A percentile compares a stretch with the other conserved stretches of the same genome.
These are phyloP conservation scores for Coemansia sp. DNA, from an alignment of 192 early-diverging fungal genomes.

Conservation along the genomic window DNA sequence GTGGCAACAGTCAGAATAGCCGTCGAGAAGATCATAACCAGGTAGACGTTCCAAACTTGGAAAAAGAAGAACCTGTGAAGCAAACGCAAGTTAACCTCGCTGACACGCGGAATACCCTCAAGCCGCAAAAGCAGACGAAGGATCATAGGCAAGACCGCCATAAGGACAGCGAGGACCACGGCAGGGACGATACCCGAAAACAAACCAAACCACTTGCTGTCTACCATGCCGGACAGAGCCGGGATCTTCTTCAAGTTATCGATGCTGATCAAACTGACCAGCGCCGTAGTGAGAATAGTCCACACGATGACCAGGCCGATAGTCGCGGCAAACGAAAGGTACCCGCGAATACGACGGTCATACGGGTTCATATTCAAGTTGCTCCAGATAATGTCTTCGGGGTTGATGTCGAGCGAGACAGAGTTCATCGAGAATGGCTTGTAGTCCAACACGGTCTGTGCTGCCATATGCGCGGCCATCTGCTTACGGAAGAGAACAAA, in stretches of 20 bases:
- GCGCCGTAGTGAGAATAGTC: constrained; percentile 68
- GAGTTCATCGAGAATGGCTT: constrained; percentile 69
- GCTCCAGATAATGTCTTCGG: constrained; percentile 84
- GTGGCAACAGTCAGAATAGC: constrained; percentile 60
- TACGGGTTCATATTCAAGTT: constrained; percentile 71
- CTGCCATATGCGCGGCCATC: constrained; percentile 81
- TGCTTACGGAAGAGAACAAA: constrained; percentile 87
- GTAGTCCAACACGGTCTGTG: constrained; percentile 68
- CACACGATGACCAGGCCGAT: constrained; percentile 74
- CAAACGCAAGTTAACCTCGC: constrained; percentile 67
- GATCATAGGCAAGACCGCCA: constrained; percentile 74
- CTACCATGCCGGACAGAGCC: constrained; percentile 49
- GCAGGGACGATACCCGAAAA: constrained; percentile 84
- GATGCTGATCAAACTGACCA: constrained; percentile 61
- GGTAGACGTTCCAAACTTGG: constrained; percentile 80
- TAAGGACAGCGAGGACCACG: constrained; percentile 67
- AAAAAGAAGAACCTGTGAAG: constrained; percentile 82
- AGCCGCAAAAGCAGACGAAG: constrained; percentile 67
- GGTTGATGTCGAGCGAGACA: constrained; percentile 69
- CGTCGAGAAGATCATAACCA: constrained; percentile 76
- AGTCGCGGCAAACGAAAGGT: constrained; percentile 59
- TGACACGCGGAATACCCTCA: constrained; percentile 65
- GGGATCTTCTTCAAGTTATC: constrained; percentile 58
- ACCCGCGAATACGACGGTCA: constrained; percentile 61
- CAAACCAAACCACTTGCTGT: constrained; percentile 53